phyloP scores from a whole-genome alignment of 805 yeast genomes.

The Yamadazyma tumulicola region DNA sequence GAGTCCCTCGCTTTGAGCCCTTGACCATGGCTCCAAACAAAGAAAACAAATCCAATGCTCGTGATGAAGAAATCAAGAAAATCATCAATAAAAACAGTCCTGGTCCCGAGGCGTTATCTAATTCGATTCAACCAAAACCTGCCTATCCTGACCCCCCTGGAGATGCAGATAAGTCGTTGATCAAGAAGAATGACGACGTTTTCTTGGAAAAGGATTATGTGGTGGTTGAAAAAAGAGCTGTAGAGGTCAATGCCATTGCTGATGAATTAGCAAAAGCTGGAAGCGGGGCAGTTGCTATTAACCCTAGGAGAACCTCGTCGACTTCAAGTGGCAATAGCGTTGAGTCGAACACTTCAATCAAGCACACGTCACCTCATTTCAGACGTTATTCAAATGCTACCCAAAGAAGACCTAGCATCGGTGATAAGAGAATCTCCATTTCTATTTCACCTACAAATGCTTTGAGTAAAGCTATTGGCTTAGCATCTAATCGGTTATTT shows the following conservation, averaged over 20 bases:
- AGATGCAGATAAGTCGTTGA: constrained; percentile 8
- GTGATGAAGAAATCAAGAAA: constrained; percentile 46
- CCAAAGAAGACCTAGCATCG: constrained; percentile 54
- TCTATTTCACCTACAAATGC: constrained; percentile 84
- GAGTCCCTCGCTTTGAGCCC: constrained; percentile 6
- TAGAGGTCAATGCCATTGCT: constrained; percentile 92
- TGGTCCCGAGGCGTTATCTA: constrained; percentile 29
- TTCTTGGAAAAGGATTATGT: constrained; percentile 82
- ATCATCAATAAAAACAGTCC: constrained; percentile 44
- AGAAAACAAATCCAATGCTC: constrained; percentile 1
- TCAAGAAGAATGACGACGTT: constrained; percentile 36
- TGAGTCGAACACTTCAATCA: constrained; percentile 8
- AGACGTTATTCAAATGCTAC: constrained; percentile 24
- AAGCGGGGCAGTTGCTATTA: constrained; percentile 46
- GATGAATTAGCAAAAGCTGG: constrained; percentile 79
- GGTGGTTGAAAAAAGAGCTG: constrained; percentile 90
- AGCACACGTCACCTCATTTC: constrained; percentile 12
- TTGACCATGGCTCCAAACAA: constrained; percentile 2
- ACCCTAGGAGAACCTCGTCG: constrained; percentile 28
- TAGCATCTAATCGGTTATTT: constrained; percentile 84
- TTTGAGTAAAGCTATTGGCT: constrained; percentile 77
- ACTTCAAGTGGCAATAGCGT: constrained; percentile 18
- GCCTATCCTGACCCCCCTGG: background rate
- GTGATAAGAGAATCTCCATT: constrained; percentile 62
- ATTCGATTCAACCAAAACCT: constrained; percentile 19